Evolutionary conservation across 108 stramenopile species (phyloP).

Genomic region (Stephanodiscus triporus): DNA sequence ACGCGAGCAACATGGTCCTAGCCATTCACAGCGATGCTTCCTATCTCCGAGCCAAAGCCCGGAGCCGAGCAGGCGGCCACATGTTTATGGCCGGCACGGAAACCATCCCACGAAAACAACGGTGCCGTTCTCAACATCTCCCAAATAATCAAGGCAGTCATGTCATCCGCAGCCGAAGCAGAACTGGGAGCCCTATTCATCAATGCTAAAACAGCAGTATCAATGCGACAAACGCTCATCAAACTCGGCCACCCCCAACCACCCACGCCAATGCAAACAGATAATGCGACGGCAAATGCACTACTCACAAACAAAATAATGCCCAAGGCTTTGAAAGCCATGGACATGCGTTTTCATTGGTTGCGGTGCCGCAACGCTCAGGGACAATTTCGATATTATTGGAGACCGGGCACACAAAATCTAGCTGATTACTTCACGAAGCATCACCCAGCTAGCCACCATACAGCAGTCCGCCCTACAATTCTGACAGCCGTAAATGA

Average conservation of each 20-base stretch:
- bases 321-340: not conserved
- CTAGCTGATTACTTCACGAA: not conserved
- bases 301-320: not conserved
- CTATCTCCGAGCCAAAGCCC: not conserved
- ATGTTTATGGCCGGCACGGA: not conserved
- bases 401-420: not conserved
- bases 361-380: not conserved
- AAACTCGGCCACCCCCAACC: not conserved
- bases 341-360: constrained; percentile 2
- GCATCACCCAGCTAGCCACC: not conserved
- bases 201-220: not conserved
- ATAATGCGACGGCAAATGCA: not conserved
- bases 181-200: not conserved
- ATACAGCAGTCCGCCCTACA: not conserved
- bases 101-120: not conserved
- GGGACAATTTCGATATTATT: not conserved
- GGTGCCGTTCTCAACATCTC: not conserved
- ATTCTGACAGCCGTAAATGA: too few relatives aligned
- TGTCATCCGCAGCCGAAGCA: not conserved
- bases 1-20: not conserved
- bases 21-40: not conserved
- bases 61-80: not conserved
- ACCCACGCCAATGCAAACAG: not conserved
- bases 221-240: not conserved
- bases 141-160: not conserved